phyloP scores from a whole-genome alignment of 2,329 filamentous ascomycete genomes.

The Aspergillus floridensis region DNA sequence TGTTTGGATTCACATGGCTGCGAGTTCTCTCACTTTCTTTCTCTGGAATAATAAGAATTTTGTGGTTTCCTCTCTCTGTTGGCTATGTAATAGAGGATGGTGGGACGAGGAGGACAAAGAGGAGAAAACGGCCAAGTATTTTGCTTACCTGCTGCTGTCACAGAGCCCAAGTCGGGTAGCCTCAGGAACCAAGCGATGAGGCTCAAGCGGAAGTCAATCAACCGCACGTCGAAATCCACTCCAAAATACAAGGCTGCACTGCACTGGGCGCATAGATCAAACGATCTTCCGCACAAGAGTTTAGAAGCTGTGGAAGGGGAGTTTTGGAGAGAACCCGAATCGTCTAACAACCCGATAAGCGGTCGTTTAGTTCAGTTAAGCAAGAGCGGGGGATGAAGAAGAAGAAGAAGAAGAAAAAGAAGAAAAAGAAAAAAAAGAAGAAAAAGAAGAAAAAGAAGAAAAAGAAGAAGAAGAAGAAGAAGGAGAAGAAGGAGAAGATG shows the following conservation, averaged over 20 bases:
- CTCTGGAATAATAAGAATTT: background rate
- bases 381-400: background rate
- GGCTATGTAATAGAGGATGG: background rate
- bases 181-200: slow-evolving; percentile 5
- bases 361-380: background rate
- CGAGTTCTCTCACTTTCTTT: background rate
- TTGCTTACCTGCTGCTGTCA: slow-evolving; percentile 8
- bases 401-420: too few species aligned
- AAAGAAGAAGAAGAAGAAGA: too few species aligned
- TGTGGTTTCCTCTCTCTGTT: background rate
- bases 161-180: slow-evolving; percentile 1
- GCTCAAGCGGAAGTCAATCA: slow-evolving; percentile 3
- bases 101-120: background rate
- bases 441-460: too few species aligned
- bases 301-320: background rate
- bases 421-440: too few species aligned
- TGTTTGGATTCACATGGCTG: background rate
- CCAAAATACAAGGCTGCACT: background rate
- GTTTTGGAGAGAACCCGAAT: background rate
- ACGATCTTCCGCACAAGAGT: background rate
- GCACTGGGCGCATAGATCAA: slow-evolving; percentile 6
- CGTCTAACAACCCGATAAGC: background rate
- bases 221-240: slow-evolving; percentile 2
- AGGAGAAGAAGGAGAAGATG: too few species aligned
- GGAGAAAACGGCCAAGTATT: background rate